Evolutionary conservation across 768 basidiomycete species (phyloP), one percentile per base, ranked within the genome.

Genomic region (Lactarius psammicola): DNA sequence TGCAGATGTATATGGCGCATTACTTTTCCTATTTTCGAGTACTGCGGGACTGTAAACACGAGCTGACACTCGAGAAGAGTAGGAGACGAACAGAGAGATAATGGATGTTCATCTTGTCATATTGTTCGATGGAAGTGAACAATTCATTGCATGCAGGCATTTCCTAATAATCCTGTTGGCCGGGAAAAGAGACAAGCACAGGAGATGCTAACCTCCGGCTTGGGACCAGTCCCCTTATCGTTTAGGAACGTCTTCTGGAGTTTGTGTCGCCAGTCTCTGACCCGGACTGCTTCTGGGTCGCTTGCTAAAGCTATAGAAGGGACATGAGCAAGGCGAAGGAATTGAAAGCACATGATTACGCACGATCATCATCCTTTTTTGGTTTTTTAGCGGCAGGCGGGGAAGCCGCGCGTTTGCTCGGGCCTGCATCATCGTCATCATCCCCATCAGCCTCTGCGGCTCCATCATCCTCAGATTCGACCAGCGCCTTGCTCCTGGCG

Each of bases 201-300:
- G 60, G 59, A 4, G 38, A 26, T 33, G 77, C 81, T 60, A 69
- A 92, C 90, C 69, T 87, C 86, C 11, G 84, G 83, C 71, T 85
- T 87, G 5, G 91, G 88, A 9, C 80, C 68, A 7, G 78, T 77
- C 76, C 65, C 65, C 40, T 88, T 88, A 69, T 78, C 83, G 70
- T 87, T 86, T 60, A 95, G 74, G 79, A 94, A 90, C 0, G 86
- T 90, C 75, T 94, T 90, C 77, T 98, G 95, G 2, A 97, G 82
- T 75, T 86, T 90, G 75, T 96, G 94, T 70, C 95, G 82, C 94
- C 95, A 96, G 64, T 92, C 90, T 73, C 90, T 87, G 71, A 95
- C 93, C 75, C 88, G 87, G 62, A 79, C 72, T 28, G 86, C 89
- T 67, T 89, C 88, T 1, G 81, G 82, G 74, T 90, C 87, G 57